phyloP scores from a whole-genome alignment of 2,329 filamentous ascomycete species.

The Exophiala alcalophila region DNA sequence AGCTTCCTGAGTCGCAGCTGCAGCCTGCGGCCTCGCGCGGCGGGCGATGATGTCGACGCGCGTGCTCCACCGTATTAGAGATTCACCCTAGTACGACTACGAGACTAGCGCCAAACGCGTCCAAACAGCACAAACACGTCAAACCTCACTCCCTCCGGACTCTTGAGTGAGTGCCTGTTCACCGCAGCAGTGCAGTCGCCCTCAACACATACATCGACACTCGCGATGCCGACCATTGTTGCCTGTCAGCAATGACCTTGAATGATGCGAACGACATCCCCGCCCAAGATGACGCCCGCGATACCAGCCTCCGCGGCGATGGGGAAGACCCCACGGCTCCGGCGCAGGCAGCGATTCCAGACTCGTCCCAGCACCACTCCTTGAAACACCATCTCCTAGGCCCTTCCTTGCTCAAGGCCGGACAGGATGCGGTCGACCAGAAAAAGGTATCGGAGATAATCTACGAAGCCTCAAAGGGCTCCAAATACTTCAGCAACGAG shows the following conservation, averaged over 20 bases:
- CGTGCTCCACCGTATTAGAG: too few species aligned
- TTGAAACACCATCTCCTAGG: conserved; percentile 89
- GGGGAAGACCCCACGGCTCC: neutral
- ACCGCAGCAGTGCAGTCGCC: too few species aligned
- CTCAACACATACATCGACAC: neutral
- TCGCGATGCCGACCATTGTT: conserved; percentile 6
- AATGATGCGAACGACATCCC: conserved; percentile 11
- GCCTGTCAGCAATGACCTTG: conserved; percentile 19
- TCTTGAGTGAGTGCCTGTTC: too few species aligned
- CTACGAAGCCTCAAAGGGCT: conserved; percentile 93
- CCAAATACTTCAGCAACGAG: conserved; percentile 93
- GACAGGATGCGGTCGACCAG: conserved; percentile 91
- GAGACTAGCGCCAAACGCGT: too few species aligned
- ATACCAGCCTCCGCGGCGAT: neutral
- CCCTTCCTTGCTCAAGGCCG: conserved; percentile 88
- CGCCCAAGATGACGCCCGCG: conserved; percentile 4
- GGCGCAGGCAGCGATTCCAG: conserved; percentile 7
- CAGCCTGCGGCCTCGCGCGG: too few species aligned
- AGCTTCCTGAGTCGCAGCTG: too few species aligned
- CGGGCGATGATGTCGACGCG: too few species aligned
- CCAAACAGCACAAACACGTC: too few species aligned
- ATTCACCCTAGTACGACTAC: too few species aligned
- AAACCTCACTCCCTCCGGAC: too few species aligned
- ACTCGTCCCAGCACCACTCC: conserved; percentile 52
- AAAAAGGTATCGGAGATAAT: conserved; percentile 93